Evolutionary conservation across 805 yeast species (phyloP), one percentile per base, ranked within the genome.

Genomic region (Candida endomychidarum): DNA sequence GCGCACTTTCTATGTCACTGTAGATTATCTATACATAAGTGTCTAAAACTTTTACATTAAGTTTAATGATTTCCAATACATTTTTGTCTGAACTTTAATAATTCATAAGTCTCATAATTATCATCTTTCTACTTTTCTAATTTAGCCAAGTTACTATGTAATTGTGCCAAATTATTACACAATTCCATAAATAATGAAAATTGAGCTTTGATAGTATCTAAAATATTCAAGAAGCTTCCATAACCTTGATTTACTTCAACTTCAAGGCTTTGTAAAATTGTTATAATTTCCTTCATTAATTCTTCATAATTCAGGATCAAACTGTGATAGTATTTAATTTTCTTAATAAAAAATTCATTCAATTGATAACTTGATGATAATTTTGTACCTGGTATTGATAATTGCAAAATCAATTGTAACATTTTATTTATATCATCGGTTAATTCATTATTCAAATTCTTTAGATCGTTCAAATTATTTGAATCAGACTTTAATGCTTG

Each of bases 151-250:
- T 63, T 65, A 34, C 53, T 61, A 59, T 84, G 91, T 28, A 83
- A 58, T 49, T 80, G 86, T 2, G 91, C 90, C 55, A 83, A 73
- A 28, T 78, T 74, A 56, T 83, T 86, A 35, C 90, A 83, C 31
- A 82, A 68, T 57, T 83, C 90, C 80, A 83, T 81, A 59, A 83
- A 85, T 38, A 84, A 63, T 31, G 69, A 68, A 55, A 81, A 84
- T 58, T 84, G 91, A 50, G 79, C 81, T 41, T 77, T 77, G 18
- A 85, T 72, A 0, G 86, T 80, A 35, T 74, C 72, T 11, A 82
- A 76, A 19, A 83, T 72, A 47, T 74, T 68, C 43, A 57, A 54
- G 37, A 69, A 58, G 37, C 65, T 57, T 36, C 72, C 67, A 44
- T 62, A 55, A 54, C 80, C 60, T 40, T 64, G 70, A 26, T 49